Percentiles rank a stretch among this genome's conserved stretches.
Conservation (phyloP, 2,329 filamentous ascomycete genomes). For the Hymenoscyphus fraxineus region DNA sequence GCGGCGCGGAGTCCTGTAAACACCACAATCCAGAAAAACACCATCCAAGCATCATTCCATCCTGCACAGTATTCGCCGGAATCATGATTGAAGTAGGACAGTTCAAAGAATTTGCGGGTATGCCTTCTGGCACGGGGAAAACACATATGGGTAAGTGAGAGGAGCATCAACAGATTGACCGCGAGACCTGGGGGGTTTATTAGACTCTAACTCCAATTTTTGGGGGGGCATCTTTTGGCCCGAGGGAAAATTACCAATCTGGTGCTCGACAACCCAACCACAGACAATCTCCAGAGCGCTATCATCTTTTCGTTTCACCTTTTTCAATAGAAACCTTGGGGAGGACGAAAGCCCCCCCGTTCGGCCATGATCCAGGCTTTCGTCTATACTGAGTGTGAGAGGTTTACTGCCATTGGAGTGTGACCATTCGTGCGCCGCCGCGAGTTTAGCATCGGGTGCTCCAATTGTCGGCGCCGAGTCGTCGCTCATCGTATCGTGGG, state of each 20-base stretch:
- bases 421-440: constrained; percentile 21
- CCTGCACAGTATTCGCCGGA: constrained; percentile 72
- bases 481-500: constrained; percentile 22
- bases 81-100: constrained; percentile 74
- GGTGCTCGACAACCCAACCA: constrained; percentile 72
- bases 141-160: constrained; percentile 75
- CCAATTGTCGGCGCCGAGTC: constrained; percentile 10
- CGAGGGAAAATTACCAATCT: constrained; percentile 58
- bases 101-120: constrained; percentile 82
- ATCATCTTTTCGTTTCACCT: constrained; percentile 59
- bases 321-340: constrained; percentile 36
- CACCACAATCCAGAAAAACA: constrained; percentile 73
- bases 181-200: constrained; percentile 61
- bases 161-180: constrained; percentile 77
- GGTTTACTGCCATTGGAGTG: constrained; percentile 19
- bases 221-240: not conserved
- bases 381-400: constrained; percentile 15
- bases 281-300: constrained; percentile 57
- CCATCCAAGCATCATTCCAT: constrained; percentile 73
- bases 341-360: constrained; percentile 15
- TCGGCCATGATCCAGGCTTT: constrained; percentile 17
- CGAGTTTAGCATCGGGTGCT: constrained; percentile 17
- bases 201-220: constrained; percentile 7
- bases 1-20: constrained; percentile 84
- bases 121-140: constrained; percentile 75